Base-by-base conservation (phyloP, 2,329 filamentous ascomycete genomes). In the Xylariaceae sp. region DNA sequence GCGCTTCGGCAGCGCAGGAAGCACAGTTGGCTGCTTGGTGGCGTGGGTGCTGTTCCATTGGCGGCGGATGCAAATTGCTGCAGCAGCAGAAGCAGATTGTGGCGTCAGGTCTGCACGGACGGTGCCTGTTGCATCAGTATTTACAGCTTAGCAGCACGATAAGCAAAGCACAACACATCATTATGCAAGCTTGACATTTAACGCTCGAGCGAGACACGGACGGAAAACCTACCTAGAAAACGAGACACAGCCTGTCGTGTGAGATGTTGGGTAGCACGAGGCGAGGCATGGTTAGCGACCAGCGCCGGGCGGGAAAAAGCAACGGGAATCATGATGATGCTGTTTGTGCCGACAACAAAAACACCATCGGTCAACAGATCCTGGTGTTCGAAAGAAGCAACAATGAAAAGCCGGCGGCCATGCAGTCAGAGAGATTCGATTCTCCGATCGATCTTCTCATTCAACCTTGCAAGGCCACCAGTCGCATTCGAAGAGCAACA, bases 221-320 rank as follows among this genome's bases (percentile, higher is more conserved):
- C n/a, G n/a, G n/a, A n/a, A 48, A 45, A 61, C 59, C 37, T 58
- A 62, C 62, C 62, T 62, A 60, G 50, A 45, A 62, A 46, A 49
- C 55, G 59, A 38, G 57, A 57, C 37, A 50, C 48, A 27, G 50
- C 56, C 46, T 52, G 49, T 35, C 52, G 53, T 25, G 54, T 38
- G 40, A 62, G 49, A 48, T 47, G 50, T 27, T 59, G 57, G 33
- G 56, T 55, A 40, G 53, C 55, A 50, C 60, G 41, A 44, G 56
- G 50, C 22, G 57, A 49, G 45, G 51, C 55, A 51, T 61, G 49
- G 50, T 56, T 59, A 46, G 57, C 59, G 55, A 55, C 58, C 55
- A 60, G 51, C 47, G 55, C 55, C 17, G 60, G 57, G 42, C 60
- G 59, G 42, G 60, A 47, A 48, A 57, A 50, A 32, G 57, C 52